Conservation (phyloP, 768 basidiomycete genomes). For the Tylopilus intermedius region DNA sequence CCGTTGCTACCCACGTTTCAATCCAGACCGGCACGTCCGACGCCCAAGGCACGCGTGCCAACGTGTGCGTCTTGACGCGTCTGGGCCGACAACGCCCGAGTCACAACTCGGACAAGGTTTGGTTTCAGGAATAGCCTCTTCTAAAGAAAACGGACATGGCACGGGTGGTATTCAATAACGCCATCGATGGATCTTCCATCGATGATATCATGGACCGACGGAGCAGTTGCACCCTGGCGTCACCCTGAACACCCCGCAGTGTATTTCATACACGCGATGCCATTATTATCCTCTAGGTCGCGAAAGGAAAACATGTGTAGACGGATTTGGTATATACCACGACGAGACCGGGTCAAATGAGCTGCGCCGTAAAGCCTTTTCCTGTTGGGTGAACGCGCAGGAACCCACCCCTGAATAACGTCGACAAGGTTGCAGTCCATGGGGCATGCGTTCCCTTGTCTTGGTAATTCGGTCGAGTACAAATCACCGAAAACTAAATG, state of each 20-base stretch:
- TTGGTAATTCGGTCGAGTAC: neutral
- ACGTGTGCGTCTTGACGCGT: neutral
- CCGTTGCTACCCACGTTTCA: neutral
- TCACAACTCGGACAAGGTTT: neutral
- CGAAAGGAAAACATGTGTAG: neutral
- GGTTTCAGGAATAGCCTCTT: neutral
- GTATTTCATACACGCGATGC: neutral
- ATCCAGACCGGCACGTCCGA: neutral
- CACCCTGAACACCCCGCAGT: conserved; percentile 10
- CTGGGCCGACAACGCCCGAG: neutral
- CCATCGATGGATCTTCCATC: neutral
- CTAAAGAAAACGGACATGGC: neutral
- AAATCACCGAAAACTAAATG: conserved; percentile 3
- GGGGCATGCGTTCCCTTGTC: neutral
- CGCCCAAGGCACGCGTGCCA: neutral
- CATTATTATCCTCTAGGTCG: neutral
- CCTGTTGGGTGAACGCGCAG: neutral
- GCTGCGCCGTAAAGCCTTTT: conserved; percentile 1
- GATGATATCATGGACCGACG: conserved; percentile 10
- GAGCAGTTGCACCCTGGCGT: neutral
- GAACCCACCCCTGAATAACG: conserved; percentile 2
- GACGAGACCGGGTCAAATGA: neutral
- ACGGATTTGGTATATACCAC: neutral
- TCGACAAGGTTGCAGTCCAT: neutral
- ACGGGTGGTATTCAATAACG: neutral